Evolutionary conservation across 176 grass and related monocot genomes (phyloP).

Genomic region (Lolium rigidum): DNA sequence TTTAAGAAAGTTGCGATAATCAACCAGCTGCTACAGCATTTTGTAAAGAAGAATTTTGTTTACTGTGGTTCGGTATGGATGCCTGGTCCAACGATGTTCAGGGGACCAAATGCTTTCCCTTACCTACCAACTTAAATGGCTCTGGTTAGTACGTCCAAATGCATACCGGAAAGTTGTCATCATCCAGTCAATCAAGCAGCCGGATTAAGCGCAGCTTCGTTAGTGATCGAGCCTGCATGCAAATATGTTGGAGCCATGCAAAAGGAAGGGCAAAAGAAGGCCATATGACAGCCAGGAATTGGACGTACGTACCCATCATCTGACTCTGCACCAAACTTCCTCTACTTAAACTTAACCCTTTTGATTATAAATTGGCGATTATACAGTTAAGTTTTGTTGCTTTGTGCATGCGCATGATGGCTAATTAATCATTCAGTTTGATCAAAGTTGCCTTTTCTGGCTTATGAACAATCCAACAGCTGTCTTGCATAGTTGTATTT

Average conservation of each 20-base stretch:
- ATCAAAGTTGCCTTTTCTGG: slow-evolving; percentile 11
- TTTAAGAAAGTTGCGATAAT: not conserved
- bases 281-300: slow-evolving; percentile 38
- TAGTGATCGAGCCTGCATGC: slow-evolving; percentile 28
- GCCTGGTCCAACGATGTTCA: slow-evolving; percentile 35
- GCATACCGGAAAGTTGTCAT: slow-evolving; percentile 32
- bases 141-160: slow-evolving; percentile 50
- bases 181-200: slow-evolving; percentile 32
- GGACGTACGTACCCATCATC: slow-evolving; percentile 20
- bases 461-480: slow-evolving; percentile 13
- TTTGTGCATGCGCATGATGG: slow-evolving; percentile 41
- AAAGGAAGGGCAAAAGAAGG: not conserved
- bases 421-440: slow-evolving; percentile 42
- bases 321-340: slow-evolving; percentile 46
- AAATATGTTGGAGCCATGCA: slow-evolving; percentile 11
- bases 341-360: slow-evolving; percentile 11
- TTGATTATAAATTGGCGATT: slow-evolving; percentile 32
- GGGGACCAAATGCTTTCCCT: slow-evolving; percentile 59
- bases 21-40: slow-evolving; percentile 7
- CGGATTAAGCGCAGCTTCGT: slow-evolving; percentile 13
- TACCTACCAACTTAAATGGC: slow-evolving; percentile 48
- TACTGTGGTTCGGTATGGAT: not conserved
- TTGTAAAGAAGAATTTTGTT: not conserved
- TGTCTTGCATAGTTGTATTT: not conserved
- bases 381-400: not conserved